Conservation (phyloP, 140 eudicot genomes). For the Erigeron philadelphicus region DNA sequence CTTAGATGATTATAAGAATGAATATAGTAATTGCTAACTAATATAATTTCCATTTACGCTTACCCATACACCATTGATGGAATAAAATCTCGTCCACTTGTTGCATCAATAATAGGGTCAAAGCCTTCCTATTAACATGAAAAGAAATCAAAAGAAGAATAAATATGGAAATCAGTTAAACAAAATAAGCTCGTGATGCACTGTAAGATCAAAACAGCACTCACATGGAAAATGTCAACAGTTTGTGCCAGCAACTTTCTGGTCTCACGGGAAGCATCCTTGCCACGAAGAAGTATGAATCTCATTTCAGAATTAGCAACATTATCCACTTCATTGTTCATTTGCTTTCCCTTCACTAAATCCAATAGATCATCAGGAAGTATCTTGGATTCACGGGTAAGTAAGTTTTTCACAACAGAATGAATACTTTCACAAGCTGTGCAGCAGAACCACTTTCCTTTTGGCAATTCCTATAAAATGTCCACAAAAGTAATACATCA, state of each 20-base stretch:
- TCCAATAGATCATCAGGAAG: slow-evolving; percentile 53
- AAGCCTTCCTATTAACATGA: slow-evolving; percentile 59
- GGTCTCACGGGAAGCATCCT: slow-evolving; percentile 58
- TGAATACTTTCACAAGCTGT: slow-evolving; percentile 55
- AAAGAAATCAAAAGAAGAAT: background rate
- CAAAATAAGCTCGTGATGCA: background rate
- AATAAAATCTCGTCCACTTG: slow-evolving; percentile 80
- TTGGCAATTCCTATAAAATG: slow-evolving; percentile 67
- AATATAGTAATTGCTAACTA: background rate
- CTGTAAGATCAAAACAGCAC: slow-evolving; percentile 22
- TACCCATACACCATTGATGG: slow-evolving; percentile 98
- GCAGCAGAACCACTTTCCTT: slow-evolving; percentile 85
- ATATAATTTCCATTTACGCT: slow-evolving; percentile 16
- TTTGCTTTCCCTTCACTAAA: slow-evolving; percentile 45
- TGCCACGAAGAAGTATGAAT: slow-evolving; percentile 82
- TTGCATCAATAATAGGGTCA: slow-evolving; percentile 77
- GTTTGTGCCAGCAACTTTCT: slow-evolving; percentile 70
- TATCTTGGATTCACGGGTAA: slow-evolving; percentile 55
- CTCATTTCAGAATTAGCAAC: slow-evolving; percentile 47
- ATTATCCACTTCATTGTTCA: slow-evolving; percentile 25
- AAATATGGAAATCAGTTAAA: background rate
- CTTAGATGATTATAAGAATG: background rate
- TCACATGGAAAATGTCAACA: slow-evolving; percentile 84
- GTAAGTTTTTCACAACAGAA: slow-evolving; percentile 49
- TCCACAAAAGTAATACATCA: slow-evolving; percentile 5